Evolutionary conservation across 305 asterid species (phyloP).

Genomic region (Andrographis paniculata): DNA sequence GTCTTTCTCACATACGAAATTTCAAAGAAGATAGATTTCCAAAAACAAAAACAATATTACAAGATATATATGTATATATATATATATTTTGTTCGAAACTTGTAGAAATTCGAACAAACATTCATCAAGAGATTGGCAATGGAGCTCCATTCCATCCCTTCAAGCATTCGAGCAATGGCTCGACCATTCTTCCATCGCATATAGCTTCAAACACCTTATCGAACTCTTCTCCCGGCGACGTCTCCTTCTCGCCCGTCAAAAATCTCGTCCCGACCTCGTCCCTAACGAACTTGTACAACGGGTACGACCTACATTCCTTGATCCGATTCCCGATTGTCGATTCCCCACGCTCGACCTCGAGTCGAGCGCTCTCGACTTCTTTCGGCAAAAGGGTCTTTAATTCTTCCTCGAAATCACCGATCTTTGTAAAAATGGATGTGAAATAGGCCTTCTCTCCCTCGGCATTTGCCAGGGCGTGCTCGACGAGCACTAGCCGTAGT

Average conservation of each 20-base stretch:
- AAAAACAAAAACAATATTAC: no score
- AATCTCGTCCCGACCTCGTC: conserved; percentile 33
- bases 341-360: conserved; percentile 32
- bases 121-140: conserved; percentile 28
- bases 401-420: conserved; percentile 44
- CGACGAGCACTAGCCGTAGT: conserved; percentile 45
- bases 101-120: no score
- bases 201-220: conserved; percentile 52
- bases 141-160: conserved; percentile 57
- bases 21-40: no score
- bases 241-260: conserved; percentile 43
- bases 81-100: no score
- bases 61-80: no score
- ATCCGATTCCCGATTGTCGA: conserved; percentile 31
- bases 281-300: conserved; percentile 47
- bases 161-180: conserved; percentile 51
- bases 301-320: conserved; percentile 49
- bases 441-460: conserved; percentile 32
- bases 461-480: conserved; percentile 41
- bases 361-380: conserved; percentile 51
- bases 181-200: conserved; percentile 34
- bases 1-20: no score
- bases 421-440: conserved; percentile 52
- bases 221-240: conserved; percentile 55
- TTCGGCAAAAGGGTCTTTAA: conserved; percentile 37